phyloP scores from a whole-genome alignment of 192 early-diverging fungal genomes.

The Pilaira anomala region DNA sequence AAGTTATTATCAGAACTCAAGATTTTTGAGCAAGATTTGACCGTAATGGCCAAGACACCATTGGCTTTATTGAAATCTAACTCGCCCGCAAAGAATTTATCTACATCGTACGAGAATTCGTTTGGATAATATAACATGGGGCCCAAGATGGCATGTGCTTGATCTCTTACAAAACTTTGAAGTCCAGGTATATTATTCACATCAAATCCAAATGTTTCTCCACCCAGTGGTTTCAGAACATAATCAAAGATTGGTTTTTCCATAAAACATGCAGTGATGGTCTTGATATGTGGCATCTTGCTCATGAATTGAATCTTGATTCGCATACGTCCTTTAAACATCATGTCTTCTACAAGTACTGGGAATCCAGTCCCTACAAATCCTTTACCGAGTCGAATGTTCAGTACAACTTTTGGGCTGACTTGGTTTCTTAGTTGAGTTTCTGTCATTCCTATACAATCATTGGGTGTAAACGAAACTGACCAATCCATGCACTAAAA shows the following conservation, averaged over 20 bases:
- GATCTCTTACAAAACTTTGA: conserved; percentile 58
- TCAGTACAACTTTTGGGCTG: conserved; percentile 72
- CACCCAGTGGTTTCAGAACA: conserved; percentile 72
- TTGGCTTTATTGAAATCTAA: conserved; percentile 42
- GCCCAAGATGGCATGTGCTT: conserved; percentile 53
- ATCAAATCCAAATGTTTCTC: conserved; percentile 67
- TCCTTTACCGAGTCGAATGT: conserved; percentile 74
- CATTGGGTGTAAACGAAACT: conserved; percentile 68
- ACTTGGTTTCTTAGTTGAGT: conserved; percentile 50
- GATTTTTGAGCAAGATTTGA: conserved; percentile 14
- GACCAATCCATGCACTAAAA: conserved; percentile 70
- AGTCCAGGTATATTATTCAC: conserved; percentile 76
- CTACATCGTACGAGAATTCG: conserved; percentile 33
- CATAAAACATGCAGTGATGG: conserved; percentile 68
- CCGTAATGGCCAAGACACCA: conserved; percentile 34
- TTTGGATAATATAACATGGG: conserved; percentile 44
- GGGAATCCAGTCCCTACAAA: conserved; percentile 71
- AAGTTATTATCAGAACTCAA: conserved; percentile 4
- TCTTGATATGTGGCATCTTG: conserved; percentile 70
- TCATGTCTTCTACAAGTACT: conserved; percentile 72
- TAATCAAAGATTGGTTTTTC: conserved; percentile 75
- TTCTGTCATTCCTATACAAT: conserved; percentile 52
- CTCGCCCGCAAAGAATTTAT: conserved; percentile 35
- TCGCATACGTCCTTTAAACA: conserved; percentile 64
- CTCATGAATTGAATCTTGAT: conserved; percentile 71